Evolutionary conservation across 169 alveolate genomes (phyloP), one percentile per base, ranked within the genome.

Genomic region (Perkinsus marinus): DNA sequence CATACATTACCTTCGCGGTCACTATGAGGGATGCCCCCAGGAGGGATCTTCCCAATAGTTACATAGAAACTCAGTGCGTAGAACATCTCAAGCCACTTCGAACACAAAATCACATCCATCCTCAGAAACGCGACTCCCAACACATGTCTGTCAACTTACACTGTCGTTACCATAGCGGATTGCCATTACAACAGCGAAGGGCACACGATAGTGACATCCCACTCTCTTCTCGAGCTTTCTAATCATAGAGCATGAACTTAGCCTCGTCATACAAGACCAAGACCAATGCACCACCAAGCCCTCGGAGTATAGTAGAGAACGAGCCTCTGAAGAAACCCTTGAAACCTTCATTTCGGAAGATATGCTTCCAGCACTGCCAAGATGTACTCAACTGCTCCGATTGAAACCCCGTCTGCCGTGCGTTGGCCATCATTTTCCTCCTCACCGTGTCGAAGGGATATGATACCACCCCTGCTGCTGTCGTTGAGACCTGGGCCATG

Each of bases 241-340:
- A 57, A 57, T 57, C 79, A 26, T 26, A 57, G 7, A 57, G 79
- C 79, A 57, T 57, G 22, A 57, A 57, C 92, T 96, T 94, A 46
- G 96, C 92, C 94, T 98, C 99, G 94, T 98, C 99, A 95, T 98
- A 98, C 93, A 98, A 95, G n/a, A 98, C 99, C 89, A 98, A 95
- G 39, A 98, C 99, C 30, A 98, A 96, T 22, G 99, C 99, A 2
- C 99, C 99, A 30, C 99, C 99, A 39, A 98, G 96, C 26, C 99
- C 99, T 95, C 99, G 98, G 90, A 98, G 94, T 37, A 98, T 96
- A 95, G 98, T 98, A 34, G 99, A 97, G 91, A 96, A 97, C 39
- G 99, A 98, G 46, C 99, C 99, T 95, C 98, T 98, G 96, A 96
- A 98, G 91, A 97, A 94, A 30, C 98, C 98, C 57, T 92, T 46